Evolutionary conservation across 2,329 filamentous ascomycete species (phyloP), one percentile per base, ranked within the genome.

Genomic region (Sporothrix phasma): DNA sequence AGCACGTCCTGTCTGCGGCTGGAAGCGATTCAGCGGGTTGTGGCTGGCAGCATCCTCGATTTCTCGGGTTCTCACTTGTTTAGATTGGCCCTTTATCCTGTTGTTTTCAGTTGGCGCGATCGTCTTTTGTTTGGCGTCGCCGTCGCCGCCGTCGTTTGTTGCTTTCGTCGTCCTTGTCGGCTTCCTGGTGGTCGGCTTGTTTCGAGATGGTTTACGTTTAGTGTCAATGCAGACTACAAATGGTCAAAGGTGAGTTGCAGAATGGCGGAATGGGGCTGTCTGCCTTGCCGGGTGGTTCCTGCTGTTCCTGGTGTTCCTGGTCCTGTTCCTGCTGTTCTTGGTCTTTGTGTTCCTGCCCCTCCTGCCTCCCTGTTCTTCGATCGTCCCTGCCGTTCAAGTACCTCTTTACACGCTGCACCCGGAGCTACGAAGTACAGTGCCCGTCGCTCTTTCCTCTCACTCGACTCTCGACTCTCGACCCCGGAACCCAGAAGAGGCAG

Each of bases 171-270:
- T 43, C n/a, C n/a, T 58, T 58, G n/a, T 54, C 19, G n/a, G 13
- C 26, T 39, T 11, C 17, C 31, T 41, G 24, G 31, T 59, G 34
- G n/a, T n/a, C n/a, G n/a, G n/a, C 8, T 56, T 26, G 53, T 58
- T 58, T 58, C 53, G 53, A 58, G 34, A 58, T 58, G 37, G 22
- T 58, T 58, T 43, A 13, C 37, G 53, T 29, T 43, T 58, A 41
- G 53, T 54, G 51, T 43, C 49, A 15, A 54, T 37, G 49, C 29
- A 54, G 45, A 29, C 49, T 11, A 53, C 49, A 29, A 58, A 19
- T n/a, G n/a, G n/a, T n/a, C n/a, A n/a, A n/a, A n/a, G n/a, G n/a
- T n/a, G n/a, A n/a, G n/a, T n/a, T n/a, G n/a, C n/a, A n/a, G n/a
- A n/a, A n/a, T 59, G 43, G 54, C 3, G 7, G 22, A 39, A 26